phyloP scores from a whole-genome alignment of 1,284 basidiomycete genomes.

The Tilletia caries region DNA sequence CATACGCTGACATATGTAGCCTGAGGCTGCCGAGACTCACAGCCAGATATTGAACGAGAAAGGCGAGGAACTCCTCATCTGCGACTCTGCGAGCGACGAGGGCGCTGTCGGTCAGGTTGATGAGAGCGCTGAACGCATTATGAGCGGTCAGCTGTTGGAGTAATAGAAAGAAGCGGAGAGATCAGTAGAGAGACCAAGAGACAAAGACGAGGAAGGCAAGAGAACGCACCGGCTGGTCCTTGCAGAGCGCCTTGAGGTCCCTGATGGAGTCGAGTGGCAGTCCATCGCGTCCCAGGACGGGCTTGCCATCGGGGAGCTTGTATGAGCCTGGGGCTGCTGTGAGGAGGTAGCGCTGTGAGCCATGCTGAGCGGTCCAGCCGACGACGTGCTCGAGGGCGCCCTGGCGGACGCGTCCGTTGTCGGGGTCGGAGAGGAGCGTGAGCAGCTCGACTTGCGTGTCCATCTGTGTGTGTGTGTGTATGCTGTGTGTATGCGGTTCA shows the following conservation, averaged over 20 bases:
- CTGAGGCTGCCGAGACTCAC: too few relatives aligned
- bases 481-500: too few relatives aligned
- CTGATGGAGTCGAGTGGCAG: constrained; percentile 46
- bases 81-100: constrained; percentile 67
- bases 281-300: constrained; percentile 36
- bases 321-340: constrained; percentile 27
- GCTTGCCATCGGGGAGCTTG: constrained; percentile 36
- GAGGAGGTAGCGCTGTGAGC: constrained; percentile 39
- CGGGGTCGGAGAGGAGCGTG: constrained; percentile 74
- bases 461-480: too few relatives aligned
- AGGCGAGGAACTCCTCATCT: constrained; percentile 72
- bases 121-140: constrained; percentile 86
- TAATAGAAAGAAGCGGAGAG: not conserved
- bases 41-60: constrained; percentile 84
- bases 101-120: constrained; percentile 87
- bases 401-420: constrained; percentile 80
- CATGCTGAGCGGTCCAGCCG: constrained; percentile 41
- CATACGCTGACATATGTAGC: too few relatives aligned
- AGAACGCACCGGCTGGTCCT: constrained; percentile 63
- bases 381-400: constrained; percentile 80
- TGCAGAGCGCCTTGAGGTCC: constrained; percentile 77
- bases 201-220: too few relatives aligned
- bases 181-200: not conserved
- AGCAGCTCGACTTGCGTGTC: constrained; percentile 64
- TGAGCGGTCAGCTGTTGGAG: constrained; percentile 68